Evolutionary conservation across 2,329 filamentous ascomycete genomes (phyloP).

Genomic region (Penicillium sp.): DNA sequence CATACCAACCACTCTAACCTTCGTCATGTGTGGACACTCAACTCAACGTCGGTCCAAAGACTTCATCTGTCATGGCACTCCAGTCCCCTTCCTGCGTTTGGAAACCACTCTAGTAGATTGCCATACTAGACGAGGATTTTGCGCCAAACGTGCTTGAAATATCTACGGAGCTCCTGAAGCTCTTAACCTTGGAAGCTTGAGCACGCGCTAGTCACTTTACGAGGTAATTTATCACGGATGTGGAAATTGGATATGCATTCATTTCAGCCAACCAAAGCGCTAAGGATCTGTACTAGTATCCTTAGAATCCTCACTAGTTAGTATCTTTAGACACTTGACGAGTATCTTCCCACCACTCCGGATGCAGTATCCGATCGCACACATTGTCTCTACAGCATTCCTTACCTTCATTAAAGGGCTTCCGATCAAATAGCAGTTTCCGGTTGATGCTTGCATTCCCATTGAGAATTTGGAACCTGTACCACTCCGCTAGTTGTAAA

Average conservation of each 20-base stretch:
- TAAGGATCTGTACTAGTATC: neutral
- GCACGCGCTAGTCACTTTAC: neutral
- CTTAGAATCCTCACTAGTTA: neutral
- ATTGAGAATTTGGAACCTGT: neutral
- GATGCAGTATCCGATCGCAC: neutral
- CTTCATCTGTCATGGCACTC: neutral
- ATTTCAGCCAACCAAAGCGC: neutral
- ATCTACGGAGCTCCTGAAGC: neutral
- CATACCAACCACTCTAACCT: neutral
- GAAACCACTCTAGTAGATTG: too few species aligned
- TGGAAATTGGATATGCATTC: neutral
- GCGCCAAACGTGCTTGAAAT: too few species aligned
- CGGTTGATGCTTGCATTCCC: conserved; percentile 5
- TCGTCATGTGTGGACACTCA: neutral
- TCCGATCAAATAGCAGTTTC: neutral
- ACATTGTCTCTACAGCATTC: neutral
- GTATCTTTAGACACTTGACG: neutral
- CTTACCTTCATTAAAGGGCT: neutral
- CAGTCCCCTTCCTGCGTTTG: neutral
- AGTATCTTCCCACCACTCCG: neutral
- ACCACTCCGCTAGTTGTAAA: neutral
- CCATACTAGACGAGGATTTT: neutral
- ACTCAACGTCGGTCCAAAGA: neutral
- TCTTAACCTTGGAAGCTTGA: too few species aligned
- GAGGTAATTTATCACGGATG: neutral